phyloP scores from a whole-genome alignment of 169 alveolate species.

The Babesia ovata region DNA sequence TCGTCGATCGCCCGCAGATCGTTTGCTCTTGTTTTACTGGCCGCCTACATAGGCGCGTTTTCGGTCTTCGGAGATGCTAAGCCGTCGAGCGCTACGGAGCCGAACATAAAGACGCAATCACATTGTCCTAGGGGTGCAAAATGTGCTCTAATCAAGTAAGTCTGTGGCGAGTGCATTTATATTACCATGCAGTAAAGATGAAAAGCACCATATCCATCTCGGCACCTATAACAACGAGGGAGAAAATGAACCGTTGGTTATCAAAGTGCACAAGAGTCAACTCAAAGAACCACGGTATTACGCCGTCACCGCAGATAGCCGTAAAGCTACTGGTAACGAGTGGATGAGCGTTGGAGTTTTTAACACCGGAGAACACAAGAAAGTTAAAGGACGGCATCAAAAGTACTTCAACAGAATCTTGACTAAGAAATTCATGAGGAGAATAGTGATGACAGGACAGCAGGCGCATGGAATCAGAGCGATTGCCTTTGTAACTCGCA shows the following conservation, averaged over 20 bases:
- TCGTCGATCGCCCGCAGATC: too few species aligned
- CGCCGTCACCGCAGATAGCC: constrained; percentile 42
- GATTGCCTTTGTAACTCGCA: background rate
- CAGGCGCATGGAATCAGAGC: constrained; percentile 9
- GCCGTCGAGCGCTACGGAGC: background rate
- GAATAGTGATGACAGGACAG: background rate
- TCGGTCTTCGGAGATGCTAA: background rate
- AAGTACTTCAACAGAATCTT: constrained; percentile 14
- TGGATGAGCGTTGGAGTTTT: constrained; percentile 52
- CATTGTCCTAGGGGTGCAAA: constrained; percentile 4
- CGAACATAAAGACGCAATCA: background rate
- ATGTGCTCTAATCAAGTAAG: constrained; percentile 7
- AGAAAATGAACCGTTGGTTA: background rate
- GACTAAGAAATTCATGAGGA: constrained; percentile 34
- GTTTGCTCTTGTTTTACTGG: too few species aligned
- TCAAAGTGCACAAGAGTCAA: constrained; percentile 34
- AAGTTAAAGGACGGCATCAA: background rate
- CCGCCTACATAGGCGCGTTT: background rate
- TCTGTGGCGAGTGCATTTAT: background rate
- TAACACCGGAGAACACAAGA: constrained; percentile 8
- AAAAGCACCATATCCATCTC: background rate
- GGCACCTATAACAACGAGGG: background rate
- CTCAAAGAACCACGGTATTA: constrained; percentile 13
- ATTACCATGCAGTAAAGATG: too few species aligned
- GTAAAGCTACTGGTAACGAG: constrained; percentile 46